Percentiles rank a stretch among this genome's conserved stretches.
Evolutionary conservation across 1,284 basidiomycete species (phyloP).

Genomic region (Chalciporus sp.): DNA sequence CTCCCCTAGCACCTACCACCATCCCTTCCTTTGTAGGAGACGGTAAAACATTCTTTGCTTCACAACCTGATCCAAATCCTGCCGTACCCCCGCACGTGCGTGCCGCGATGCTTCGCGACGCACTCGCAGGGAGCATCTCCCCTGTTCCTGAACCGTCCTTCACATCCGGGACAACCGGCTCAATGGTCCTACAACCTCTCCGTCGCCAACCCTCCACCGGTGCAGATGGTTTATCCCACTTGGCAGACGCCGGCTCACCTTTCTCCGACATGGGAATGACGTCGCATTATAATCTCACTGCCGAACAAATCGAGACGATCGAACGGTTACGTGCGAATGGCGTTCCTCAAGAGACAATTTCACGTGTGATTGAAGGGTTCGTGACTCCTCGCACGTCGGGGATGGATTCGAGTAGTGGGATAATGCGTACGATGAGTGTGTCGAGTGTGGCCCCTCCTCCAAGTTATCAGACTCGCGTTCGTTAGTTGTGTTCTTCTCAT

Average conservation of each 20-base stretch:
- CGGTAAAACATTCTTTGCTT: background rate
- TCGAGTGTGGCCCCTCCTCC: slow-evolving; percentile 18
- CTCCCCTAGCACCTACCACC: background rate
- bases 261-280: background rate
- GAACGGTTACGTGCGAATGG: slow-evolving; percentile 9
- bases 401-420: background rate
- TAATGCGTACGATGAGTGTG: slow-evolving; percentile 1
- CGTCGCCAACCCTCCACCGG: background rate
- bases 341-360: slow-evolving; percentile 20
- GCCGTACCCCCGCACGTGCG: slow-evolving; percentile 9
- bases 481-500: background rate
- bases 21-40: background rate
- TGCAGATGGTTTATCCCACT: background rate
- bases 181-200: slow-evolving; percentile 3
- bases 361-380: slow-evolving; percentile 18
- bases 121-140: background rate
- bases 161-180: background rate
- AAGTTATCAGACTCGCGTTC: slow-evolving; percentile 18
- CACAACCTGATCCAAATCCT: background rate
- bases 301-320: slow-evolving; percentile 15
- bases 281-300: slow-evolving; percentile 8
- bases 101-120: slow-evolving; percentile 17
- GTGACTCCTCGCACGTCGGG: background rate
- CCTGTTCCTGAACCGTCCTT: background rate
- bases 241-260: background rate